Percentiles rank a stretch among this genome's conserved stretches.
These are phyloP conservation scores for Podospora appendiculata DNA, from an alignment of 495 filamentous ascomycete species.

Conservation along the genomic window DNA sequence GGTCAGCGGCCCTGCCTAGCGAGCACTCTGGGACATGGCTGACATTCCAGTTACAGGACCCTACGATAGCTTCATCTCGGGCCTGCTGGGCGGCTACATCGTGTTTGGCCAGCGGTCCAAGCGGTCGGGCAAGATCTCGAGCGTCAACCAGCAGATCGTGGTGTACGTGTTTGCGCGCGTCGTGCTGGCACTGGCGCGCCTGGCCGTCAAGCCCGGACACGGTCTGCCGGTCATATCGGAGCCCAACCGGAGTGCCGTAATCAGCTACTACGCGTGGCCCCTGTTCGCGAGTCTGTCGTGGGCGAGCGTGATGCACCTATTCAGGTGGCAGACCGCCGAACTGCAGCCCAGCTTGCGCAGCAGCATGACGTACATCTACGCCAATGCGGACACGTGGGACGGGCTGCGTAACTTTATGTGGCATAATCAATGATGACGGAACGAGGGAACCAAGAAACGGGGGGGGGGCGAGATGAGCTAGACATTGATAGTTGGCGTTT, in stretches of 20 bases:
- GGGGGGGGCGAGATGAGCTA: not conserved
- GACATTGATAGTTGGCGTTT: too few relatives aligned
- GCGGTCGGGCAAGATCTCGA: constrained; percentile 56
- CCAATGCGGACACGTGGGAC: constrained; percentile 76
- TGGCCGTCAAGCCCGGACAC: constrained; percentile 60
- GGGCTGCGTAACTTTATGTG: constrained; percentile 68
- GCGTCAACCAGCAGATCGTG: constrained; percentile 94
- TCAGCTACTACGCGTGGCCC: constrained; percentile 74
- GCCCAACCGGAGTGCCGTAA: constrained; percentile 24
- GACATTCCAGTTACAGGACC: constrained; percentile 33
- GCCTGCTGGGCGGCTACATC: constrained; percentile 80
- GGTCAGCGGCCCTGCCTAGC: constrained; percentile 24
- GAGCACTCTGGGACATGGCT: too few relatives aligned
- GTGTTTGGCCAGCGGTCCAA: constrained; percentile 70
- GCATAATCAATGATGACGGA: constrained; percentile 63
- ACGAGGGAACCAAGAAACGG: not conserved
- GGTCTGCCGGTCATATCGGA: constrained; percentile 39
- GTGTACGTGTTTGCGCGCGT: constrained; percentile 96
- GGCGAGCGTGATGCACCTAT: constrained; percentile 93
- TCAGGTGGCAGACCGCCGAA: constrained; percentile 82
- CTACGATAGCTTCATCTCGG: constrained; percentile 84
- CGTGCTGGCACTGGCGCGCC: constrained; percentile 70
- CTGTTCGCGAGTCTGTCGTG: constrained; percentile 83
- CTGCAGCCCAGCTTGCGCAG: constrained; percentile 84
- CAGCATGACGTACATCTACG: constrained; percentile 98